phyloP scores from a whole-genome alignment of 495 filamentous ascomycete species.

The Podospora bellae-mahoneyi region DNA sequence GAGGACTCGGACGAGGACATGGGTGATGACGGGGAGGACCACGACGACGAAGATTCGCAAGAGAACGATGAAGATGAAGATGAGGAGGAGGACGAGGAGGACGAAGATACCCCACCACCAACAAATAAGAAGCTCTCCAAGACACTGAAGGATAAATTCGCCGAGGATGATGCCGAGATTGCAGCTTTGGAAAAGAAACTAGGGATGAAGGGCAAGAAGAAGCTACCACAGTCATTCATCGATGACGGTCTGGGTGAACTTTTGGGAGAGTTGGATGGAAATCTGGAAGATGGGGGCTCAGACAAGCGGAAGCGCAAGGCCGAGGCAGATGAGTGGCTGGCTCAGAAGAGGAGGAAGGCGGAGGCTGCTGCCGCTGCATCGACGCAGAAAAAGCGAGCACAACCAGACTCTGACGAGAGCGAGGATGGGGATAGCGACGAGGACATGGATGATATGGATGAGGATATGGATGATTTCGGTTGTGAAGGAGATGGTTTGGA shows the following conservation, averaged over 20 bases:
- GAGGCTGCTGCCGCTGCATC: slow-evolving; percentile 25
- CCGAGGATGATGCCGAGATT: slow-evolving; percentile 81
- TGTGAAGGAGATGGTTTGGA: slow-evolving; percentile 33
- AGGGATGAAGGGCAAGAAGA: slow-evolving; percentile 76
- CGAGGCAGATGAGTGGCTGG: slow-evolving; percentile 52
- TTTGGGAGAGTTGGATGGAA: slow-evolving; percentile 63
- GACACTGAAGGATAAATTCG: slow-evolving; percentile 60
- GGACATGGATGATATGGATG: slow-evolving; percentile 28
- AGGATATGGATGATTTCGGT: slow-evolving; percentile 19
- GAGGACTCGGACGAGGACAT: slow-evolving; percentile 33
- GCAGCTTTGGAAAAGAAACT: slow-evolving; percentile 84
- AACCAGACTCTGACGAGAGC: background rate
- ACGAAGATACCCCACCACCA: slow-evolving; percentile 23
- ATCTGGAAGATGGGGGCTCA: slow-evolving; percentile 48
- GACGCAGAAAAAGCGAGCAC: slow-evolving; percentile 18
- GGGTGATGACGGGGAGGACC: slow-evolving; percentile 24
- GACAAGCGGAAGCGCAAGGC: slow-evolving; percentile 66
- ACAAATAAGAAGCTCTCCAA: slow-evolving; percentile 47
- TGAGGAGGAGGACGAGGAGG: slow-evolving; percentile 24
- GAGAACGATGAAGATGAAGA: slow-evolving; percentile 34
- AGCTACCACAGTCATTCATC: slow-evolving; percentile 66
- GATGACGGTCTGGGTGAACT: slow-evolving; percentile 84
- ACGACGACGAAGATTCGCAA: slow-evolving; percentile 31
- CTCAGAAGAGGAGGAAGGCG: slow-evolving; percentile 47
- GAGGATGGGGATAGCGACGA: background rate